phyloP scores from a whole-genome alignment of 1,139 yeast genomes.

The Casaregolazyma lundiana region DNA sequence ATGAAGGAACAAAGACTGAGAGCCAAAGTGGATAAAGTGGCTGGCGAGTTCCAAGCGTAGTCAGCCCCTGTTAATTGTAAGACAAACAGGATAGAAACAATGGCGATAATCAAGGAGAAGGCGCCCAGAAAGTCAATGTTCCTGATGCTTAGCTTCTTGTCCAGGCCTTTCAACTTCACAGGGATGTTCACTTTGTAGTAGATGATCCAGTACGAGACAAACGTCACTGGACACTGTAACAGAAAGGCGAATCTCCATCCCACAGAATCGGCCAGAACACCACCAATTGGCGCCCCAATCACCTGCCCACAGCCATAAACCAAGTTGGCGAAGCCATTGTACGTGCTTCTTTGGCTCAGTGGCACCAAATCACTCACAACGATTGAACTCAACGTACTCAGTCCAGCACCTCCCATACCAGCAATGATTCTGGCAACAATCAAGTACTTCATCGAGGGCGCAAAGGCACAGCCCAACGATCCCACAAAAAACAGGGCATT shows the following conservation, averaged over 20 bases:
- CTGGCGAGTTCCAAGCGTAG: constrained; percentile 8
- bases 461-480: constrained; percentile 16
- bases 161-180: constrained; percentile 1
- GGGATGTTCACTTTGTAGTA: constrained; percentile 9
- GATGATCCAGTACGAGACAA: constrained; percentile 9
- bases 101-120: constrained; percentile 2
- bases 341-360: constrained; percentile 14
- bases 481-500: constrained; percentile 13
- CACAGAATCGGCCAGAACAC: constrained; percentile 12
- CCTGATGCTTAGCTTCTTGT: too few species aligned
- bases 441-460: constrained; percentile 13
- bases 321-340: constrained; percentile 14
- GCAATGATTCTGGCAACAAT: constrained; percentile 16
- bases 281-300: constrained; percentile 17
- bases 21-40: too few species aligned
- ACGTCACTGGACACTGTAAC: constrained; percentile 13
- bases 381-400: constrained; percentile 16
- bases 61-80: constrained; percentile 6
- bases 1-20: too few species aligned
- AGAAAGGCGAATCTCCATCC: constrained; percentile 18
- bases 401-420: constrained; percentile 18
- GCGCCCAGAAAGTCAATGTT: constrained; percentile 11
- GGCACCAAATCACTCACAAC: constrained; percentile 17
- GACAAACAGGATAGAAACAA: constrained; percentile 3
- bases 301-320: constrained; percentile 13